Evolutionary conservation across 108 stramenopile species (phyloP).

Genomic region (Halocafeteria seosinensis): DNA sequence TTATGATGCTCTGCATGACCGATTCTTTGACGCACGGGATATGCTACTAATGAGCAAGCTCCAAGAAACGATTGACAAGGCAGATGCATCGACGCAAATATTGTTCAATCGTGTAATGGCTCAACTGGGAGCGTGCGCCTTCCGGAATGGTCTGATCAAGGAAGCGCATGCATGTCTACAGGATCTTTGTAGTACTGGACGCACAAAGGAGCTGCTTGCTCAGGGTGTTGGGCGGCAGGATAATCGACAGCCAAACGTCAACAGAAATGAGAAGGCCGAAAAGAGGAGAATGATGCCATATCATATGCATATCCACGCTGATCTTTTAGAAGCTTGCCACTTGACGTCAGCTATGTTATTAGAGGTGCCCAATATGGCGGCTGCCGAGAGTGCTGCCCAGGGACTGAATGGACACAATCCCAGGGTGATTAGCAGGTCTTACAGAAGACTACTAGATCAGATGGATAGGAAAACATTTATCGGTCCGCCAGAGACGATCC

Average conservation of each 20-base stretch:
- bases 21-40: slow-evolving; percentile 81
- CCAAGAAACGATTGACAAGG: slow-evolving; percentile 50
- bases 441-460: slow-evolving; percentile 73
- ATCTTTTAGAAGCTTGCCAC: slow-evolving; percentile 83
- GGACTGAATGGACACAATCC: slow-evolving; percentile 17
- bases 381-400: slow-evolving; percentile 16
- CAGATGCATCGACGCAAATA: slow-evolving; percentile 76
- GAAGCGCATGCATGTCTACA: slow-evolving; percentile 82
- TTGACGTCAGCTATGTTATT: slow-evolving; percentile 89
- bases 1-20: slow-evolving; percentile 85
- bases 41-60: slow-evolving; percentile 87
- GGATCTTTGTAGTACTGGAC: slow-evolving; percentile 60
- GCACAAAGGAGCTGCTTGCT: slow-evolving; percentile 79
- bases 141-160: slow-evolving; percentile 71
- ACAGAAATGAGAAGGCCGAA: slow-evolving; percentile 65
- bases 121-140: slow-evolving; percentile 82
- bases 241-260: slow-evolving; percentile 73
- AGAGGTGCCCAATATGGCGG: slow-evolving; percentile 90
- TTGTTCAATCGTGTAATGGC: slow-evolving; percentile 94
- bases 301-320: slow-evolving; percentile 85
- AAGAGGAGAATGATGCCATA: slow-evolving; percentile 81
- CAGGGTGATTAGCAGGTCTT: slow-evolving; percentile 53
- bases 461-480: slow-evolving; percentile 85
- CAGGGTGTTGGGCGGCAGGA: slow-evolving; percentile 63
- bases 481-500: slow-evolving; percentile 89